phyloP scores from a whole-genome alignment of 345 rosid genomes.

The Rubroshorea leprosula region DNA sequence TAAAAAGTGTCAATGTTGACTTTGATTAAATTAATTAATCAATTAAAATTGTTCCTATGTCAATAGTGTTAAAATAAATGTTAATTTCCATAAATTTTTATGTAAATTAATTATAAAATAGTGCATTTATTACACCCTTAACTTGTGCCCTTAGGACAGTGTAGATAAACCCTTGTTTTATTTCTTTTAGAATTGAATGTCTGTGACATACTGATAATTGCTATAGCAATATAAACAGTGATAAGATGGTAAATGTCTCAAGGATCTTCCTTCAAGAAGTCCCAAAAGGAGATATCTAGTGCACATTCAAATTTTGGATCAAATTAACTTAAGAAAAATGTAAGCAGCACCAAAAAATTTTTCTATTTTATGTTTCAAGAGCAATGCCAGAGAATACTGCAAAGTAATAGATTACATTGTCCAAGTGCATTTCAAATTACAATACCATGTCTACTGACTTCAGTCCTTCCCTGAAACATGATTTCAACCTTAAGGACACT shows the following conservation, averaged over 20 bases:
- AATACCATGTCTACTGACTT: neutral
- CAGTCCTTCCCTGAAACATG: neutral
- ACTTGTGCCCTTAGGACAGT: too few relatives aligned
- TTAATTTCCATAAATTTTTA: too few relatives aligned
- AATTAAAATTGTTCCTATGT: too few relatives aligned
- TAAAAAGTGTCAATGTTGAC: too few relatives aligned
- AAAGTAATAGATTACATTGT: neutral
- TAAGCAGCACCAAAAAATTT: neutral
- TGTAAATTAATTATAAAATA: too few relatives aligned
- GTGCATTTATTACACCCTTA: too few relatives aligned
- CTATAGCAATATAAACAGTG: neutral
- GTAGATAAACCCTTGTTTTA: neutral
- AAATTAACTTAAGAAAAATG: neutral
- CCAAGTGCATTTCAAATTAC: neutral
- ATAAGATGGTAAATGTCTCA: neutral
- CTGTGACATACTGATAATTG: neutral
- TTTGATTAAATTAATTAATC: too few relatives aligned
- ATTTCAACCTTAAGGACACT: constrained; percentile 3
- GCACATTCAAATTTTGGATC: neutral
- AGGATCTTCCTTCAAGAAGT: neutral
- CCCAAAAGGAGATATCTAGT: too few relatives aligned
- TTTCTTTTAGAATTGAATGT: too few relatives aligned
- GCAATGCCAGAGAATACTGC: neutral
- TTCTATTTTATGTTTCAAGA: neutral
- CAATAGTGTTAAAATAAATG: too few relatives aligned